Conservation (phyloP, 2,329 filamentous ascomycete species). For the Botrytis byssoidea region DNA sequence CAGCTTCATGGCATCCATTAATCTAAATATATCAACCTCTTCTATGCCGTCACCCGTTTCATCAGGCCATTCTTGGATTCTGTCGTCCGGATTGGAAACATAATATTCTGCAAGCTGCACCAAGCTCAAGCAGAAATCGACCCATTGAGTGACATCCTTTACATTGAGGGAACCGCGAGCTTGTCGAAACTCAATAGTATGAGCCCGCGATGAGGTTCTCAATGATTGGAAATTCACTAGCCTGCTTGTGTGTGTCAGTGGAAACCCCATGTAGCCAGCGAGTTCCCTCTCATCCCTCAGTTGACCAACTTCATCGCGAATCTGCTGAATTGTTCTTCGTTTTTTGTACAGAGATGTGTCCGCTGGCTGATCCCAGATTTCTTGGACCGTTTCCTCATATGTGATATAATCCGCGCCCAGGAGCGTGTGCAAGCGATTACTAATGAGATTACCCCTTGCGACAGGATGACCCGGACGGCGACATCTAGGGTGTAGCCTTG, state of each 20-base stretch:
- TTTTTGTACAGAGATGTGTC: neutral
- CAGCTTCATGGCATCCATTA: constrained; percentile 6
- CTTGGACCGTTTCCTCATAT: neutral
- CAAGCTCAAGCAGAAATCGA: constrained; percentile 32
- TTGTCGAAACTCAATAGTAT: constrained; percentile 34
- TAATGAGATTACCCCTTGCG: constrained; percentile 23
- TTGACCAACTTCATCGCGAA: constrained; percentile 3
- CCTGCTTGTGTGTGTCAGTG: neutral
- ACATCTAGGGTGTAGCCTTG: constrained; percentile 30
- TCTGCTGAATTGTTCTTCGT: neutral
- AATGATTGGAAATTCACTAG: constrained; percentile 29
- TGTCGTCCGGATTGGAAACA: constrained; percentile 18
- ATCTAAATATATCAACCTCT: neutral
- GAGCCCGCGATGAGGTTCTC: constrained; percentile 12
- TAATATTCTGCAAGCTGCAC: constrained; percentile 29
- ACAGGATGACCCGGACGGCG: constrained; percentile 27
- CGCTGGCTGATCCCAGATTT: neutral
- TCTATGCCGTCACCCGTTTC: neutral
- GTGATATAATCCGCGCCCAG: constrained; percentile 4
- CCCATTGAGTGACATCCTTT: constrained; percentile 29
- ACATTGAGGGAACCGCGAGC: constrained; percentile 27
- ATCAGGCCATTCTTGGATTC: constrained; percentile 21
- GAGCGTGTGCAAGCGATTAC: constrained; percentile 25
- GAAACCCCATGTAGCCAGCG: constrained; percentile 25
- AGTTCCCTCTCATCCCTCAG: neutral